phyloP scores from a whole-genome alignment of 805 yeast species.

The Pichia kluyveri region DNA sequence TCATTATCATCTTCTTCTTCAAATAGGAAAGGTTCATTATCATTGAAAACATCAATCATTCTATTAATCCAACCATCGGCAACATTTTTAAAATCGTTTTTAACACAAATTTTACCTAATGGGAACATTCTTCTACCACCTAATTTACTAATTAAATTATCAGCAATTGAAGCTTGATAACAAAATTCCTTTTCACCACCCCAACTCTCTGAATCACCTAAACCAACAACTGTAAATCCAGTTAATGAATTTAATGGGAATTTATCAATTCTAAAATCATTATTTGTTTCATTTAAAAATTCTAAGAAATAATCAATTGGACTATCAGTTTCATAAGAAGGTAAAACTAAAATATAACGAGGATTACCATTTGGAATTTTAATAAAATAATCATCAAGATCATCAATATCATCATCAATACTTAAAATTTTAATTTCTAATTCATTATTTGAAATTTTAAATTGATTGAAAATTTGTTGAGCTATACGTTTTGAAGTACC shows the following conservation, averaged over 20 bases:
- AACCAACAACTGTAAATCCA: slow-evolving; percentile 80
- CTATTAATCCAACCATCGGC: slow-evolving; percentile 61
- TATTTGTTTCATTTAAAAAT: slow-evolving; percentile 67
- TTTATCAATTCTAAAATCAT: slow-evolving; percentile 80
- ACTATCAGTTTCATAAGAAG: slow-evolving; percentile 88
- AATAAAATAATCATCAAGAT: slow-evolving; percentile 72
- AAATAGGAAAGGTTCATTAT: slow-evolving; percentile 50
- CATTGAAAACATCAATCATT: slow-evolving; percentile 52
- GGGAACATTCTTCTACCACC: slow-evolving; percentile 87
- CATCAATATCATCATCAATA: slow-evolving; percentile 74
- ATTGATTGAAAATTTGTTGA: slow-evolving; percentile 31
- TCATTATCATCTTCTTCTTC: slow-evolving; percentile 35
- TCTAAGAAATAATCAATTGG: slow-evolving; percentile 85
- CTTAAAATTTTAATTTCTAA: slow-evolving; percentile 45
- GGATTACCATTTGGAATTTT: slow-evolving; percentile 30
- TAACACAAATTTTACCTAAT: slow-evolving; percentile 75
- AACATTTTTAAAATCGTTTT: slow-evolving; percentile 44
- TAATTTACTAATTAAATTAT: slow-evolving; percentile 64
- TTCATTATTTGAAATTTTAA: slow-evolving; percentile 19
- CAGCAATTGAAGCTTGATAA: slow-evolving; percentile 73
- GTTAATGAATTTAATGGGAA: slow-evolving; percentile 59
- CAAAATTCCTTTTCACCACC: slow-evolving; percentile 50
- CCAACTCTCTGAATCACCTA: slow-evolving; percentile 87
- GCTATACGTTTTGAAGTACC: slow-evolving; percentile 77
- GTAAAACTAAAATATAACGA: slow-evolving; percentile 66